phyloP scores from a whole-genome alignment of 257 asterid genomes.

The Fraxinus cuspidata region DNA sequence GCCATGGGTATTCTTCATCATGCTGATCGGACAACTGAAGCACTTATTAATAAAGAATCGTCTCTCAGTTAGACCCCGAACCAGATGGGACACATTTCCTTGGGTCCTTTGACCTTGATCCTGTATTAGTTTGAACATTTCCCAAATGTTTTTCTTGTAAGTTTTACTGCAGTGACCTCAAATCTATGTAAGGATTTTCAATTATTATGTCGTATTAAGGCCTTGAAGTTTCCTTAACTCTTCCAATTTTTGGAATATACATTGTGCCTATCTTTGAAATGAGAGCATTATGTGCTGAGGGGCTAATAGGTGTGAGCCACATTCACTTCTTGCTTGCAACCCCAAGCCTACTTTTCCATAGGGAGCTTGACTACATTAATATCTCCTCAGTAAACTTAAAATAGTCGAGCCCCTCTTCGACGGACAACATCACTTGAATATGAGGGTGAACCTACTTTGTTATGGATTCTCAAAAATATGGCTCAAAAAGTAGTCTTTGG shows the following conservation, averaged over 20 bases:
- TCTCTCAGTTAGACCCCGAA: constrained; percentile 49
- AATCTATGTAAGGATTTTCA: neutral
- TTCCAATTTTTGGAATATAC: constrained; percentile 14
- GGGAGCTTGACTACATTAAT: too few relatives aligned
- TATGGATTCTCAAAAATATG: too few relatives aligned
- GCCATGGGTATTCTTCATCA: constrained; percentile 34
- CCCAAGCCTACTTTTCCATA: too few relatives aligned
- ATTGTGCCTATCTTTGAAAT: neutral
- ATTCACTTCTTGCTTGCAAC: too few relatives aligned
- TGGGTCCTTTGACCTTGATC: constrained; percentile 57
- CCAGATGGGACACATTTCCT: constrained; percentile 56
- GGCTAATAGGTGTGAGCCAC: too few relatives aligned
- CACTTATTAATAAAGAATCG: constrained; percentile 44
- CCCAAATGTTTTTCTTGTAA: constrained; percentile 12
- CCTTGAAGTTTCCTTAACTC: neutral
- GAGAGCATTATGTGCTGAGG: neutral
- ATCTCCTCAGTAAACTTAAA: too few relatives aligned
- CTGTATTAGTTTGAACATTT: constrained; percentile 40
- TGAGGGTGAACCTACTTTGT: too few relatives aligned
- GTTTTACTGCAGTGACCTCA: constrained; percentile 1
- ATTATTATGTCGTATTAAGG: neutral
- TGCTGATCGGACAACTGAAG: constrained; percentile 47
- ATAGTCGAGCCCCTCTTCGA: too few relatives aligned
- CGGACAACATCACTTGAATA: too few relatives aligned
- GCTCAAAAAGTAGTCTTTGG: too few relatives aligned